A percentile compares a stretch with the other conserved stretches of the same genome.
Conservation (phyloP, 2,329 filamentous ascomycete genomes). For the Rutstroemia sp. region DNA sequence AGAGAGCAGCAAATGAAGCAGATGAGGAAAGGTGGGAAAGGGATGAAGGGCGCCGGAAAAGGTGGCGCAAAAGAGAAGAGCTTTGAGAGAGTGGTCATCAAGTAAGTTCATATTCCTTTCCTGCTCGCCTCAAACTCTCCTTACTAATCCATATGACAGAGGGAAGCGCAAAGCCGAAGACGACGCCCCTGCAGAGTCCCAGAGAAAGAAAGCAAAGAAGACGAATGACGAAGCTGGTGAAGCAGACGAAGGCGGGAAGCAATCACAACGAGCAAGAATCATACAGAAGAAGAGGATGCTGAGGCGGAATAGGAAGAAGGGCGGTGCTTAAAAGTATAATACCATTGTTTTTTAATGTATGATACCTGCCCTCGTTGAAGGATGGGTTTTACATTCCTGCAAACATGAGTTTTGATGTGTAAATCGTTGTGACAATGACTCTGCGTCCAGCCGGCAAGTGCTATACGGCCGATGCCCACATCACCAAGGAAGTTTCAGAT, state of each 20-base stretch:
- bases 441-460: no score
- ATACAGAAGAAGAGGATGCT: constrained; percentile 79
- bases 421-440: no score
- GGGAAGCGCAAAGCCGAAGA: constrained; percentile 12
- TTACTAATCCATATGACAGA: neutral
- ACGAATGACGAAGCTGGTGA: constrained; percentile 12
- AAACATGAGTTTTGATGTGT: no score
- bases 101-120: neutral
- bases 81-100: constrained; percentile 17
- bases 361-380: neutral
- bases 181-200: neutral
- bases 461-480: no score
- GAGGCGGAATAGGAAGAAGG: constrained; percentile 46
- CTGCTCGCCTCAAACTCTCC: neutral
- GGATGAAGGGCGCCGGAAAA: constrained; percentile 16
- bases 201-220: constrained; percentile 9
- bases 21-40: constrained; percentile 30
- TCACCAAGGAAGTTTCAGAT: no score
- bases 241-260: constrained; percentile 43
- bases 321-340: constrained; percentile 10
- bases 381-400: no score
- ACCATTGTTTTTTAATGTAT: neutral
- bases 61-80: constrained; percentile 15
- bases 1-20: constrained; percentile 29
- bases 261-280: constrained; percentile 63